phyloP scores from a whole-genome alignment of 2,329 filamentous ascomycete species.

The Fusarium mangiferae region DNA sequence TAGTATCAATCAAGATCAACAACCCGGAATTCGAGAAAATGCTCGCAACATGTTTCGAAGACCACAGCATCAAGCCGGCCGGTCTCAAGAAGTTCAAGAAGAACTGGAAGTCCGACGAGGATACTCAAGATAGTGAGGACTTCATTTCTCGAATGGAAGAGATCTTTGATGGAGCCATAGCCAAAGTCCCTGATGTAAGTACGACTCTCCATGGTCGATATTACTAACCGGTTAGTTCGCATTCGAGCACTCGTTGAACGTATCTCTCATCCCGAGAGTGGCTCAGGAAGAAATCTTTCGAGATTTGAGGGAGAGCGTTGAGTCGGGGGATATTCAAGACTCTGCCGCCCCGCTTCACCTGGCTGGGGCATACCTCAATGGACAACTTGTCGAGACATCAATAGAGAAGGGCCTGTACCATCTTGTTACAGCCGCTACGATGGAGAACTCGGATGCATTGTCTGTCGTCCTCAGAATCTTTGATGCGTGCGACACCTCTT shows the following conservation, averaged over 20 bases:
- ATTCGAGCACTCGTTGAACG: background rate
- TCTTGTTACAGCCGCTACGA: background rate
- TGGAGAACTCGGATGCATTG: background rate
- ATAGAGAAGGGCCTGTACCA: background rate
- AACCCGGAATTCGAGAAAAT: background rate
- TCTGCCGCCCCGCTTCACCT: background rate
- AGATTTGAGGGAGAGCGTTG: background rate
- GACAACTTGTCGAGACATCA: background rate
- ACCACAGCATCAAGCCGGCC: background rate
- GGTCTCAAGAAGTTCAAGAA: background rate
- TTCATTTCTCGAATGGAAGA: background rate
- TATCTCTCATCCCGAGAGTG: background rate
- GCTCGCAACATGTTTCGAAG: background rate
- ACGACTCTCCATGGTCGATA: fast-evolving
- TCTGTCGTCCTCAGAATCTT: background rate
- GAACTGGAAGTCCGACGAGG: background rate
- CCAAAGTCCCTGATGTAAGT: background rate
- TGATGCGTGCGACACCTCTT: fast-evolving
- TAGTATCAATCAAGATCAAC: background rate
- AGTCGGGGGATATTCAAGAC: background rate
- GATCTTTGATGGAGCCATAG: background rate
- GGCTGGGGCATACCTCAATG: background rate
- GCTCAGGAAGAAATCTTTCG: background rate
- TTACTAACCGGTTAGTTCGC: background rate
- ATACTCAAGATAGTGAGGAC: background rate